Conservation (phyloP, 129 eudicot genomes). For the Rutidosis leptorrhynchoides region DNA sequence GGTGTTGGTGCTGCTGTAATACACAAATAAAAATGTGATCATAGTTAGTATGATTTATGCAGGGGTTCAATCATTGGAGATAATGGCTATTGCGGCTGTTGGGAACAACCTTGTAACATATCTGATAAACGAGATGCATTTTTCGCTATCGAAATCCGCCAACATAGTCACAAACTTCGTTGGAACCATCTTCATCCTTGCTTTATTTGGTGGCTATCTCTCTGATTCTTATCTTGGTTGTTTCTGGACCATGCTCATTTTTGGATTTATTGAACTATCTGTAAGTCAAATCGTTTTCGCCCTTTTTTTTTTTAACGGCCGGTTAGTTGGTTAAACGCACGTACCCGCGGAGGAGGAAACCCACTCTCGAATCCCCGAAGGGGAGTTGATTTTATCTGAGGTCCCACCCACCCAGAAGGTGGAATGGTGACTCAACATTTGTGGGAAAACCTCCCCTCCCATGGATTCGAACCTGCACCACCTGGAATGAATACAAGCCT, state of each 20-base stretch:
- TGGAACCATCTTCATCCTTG: constrained; percentile 76
- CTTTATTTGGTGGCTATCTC: constrained; percentile 85
- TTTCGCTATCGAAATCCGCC: constrained; percentile 70
- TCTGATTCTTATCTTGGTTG: constrained; percentile 91
- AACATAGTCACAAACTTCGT: constrained; percentile 86
- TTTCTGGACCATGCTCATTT: constrained; percentile 95
- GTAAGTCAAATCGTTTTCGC: constrained; percentile 37
- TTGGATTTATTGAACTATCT: constrained; percentile 88
- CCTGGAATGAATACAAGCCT: too few species aligned
- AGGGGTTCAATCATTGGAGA: constrained; percentile 92
- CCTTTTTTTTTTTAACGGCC: too few species aligned
- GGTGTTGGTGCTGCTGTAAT: too few species aligned
- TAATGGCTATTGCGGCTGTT: constrained; percentile 97
- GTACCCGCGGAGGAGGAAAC: too few species aligned
- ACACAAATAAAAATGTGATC: too few species aligned
- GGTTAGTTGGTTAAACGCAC: too few species aligned
- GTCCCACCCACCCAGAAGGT: too few species aligned
- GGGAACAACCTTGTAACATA: constrained; percentile 92
- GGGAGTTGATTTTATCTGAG: too few species aligned
- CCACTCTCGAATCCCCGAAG: too few species aligned
- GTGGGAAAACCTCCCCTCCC: too few species aligned
- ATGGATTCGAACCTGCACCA: too few species aligned
- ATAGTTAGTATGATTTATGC: constrained; percentile 22
- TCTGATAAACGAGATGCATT: constrained; percentile 90
- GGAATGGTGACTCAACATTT: too few species aligned